A percentile compares a stretch with the other conserved stretches of the same genome.
Evolutionary conservation across 139 green algal species (phyloP).

Genomic region (Zygnema cylindricum): DNA sequence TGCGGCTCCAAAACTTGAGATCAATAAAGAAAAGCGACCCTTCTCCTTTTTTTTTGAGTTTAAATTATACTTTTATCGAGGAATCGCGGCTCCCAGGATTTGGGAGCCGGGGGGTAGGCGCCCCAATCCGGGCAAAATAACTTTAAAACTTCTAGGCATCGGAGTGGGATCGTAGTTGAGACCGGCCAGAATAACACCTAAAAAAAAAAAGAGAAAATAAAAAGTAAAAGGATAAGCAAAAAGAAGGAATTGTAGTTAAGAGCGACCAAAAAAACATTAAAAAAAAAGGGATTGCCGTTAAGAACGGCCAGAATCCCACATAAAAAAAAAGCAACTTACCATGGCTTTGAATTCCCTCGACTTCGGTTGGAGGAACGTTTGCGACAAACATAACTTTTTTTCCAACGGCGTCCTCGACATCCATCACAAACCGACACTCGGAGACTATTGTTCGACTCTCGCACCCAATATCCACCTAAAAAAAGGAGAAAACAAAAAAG

Average conservation of each 20-base stretch:
- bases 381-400: constrained; percentile 51
- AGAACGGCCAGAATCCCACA: too few relatives aligned
- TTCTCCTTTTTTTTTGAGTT: too few relatives aligned
- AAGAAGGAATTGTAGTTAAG: too few relatives aligned
- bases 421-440: constrained; percentile 27
- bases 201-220: neutral
- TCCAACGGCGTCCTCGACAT: constrained; percentile 52
- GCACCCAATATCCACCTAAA: constrained; percentile 47
- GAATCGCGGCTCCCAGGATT: constrained; percentile 6
- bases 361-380: constrained; percentile 25
- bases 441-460: constrained; percentile 43
- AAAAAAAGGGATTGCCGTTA: too few relatives aligned
- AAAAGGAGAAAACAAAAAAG: too few relatives aligned
- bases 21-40: too few relatives aligned
- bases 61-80: too few relatives aligned
- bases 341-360: constrained; percentile 38
- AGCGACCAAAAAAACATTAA: too few relatives aligned
- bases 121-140: constrained; percentile 22
- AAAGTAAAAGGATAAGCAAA: too few relatives aligned
- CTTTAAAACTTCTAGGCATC: constrained; percentile 40
- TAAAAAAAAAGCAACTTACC: too few relatives aligned
- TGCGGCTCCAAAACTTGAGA: too few relatives aligned
- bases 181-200: constrained; percentile 30
- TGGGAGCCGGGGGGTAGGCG: constrained; percentile 37
- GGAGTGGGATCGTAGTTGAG: constrained; percentile 50